Base-by-base conservation (phyloP, 129 eudicot species). In the Arctium minus region DNA sequence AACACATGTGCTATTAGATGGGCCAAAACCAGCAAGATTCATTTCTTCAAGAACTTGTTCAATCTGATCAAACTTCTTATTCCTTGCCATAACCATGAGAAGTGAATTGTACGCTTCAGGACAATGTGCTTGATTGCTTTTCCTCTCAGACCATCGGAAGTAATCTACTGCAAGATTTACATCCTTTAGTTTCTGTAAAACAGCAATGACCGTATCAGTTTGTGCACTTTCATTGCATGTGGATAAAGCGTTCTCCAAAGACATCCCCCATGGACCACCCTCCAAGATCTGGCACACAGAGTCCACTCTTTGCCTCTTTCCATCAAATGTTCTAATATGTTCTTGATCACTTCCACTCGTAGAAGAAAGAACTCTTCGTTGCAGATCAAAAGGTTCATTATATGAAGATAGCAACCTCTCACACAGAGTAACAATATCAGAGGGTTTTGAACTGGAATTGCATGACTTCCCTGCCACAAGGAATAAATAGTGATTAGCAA, bases 21-120 rank as follows among this genome's bases (percentile, higher is more conserved):
- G 98, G 13, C 97, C 92, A 76, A 91, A 93, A 44, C 99, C 97
- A 17, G 97, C 94, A 65, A 90, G 73, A 83, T 87, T 88, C 99
- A 92, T 96, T 81, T 96, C 97, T 85, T 88, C 94, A 74, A 96
- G 83, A 81, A 96, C 84, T 37, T 89, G 89, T 81, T 86, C 94
- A 1, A 93, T 72, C 8, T 77, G 44, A 76, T 87, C 89, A 76
- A 90, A 88, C 36, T 85, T 90, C 53, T 78, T 90, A 86, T 91
- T 90, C 85, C 88, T 87, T 36, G 87, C 89, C 90, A 93, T 90
- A 22, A 93, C 84, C 92, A 90, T 88, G 79, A 96, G 92, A 77
- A 96, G 98, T 6, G 91, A 72, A 50, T 93, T 81, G 78, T 96
- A 96, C 0, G 94, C 93, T 86, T 96, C 97, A 0, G 94, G 96